These are phyloP conservation scores for Ilex aquifolium DNA, from an alignment of 257 asterid genomes.

Conservation along the genomic window DNA sequence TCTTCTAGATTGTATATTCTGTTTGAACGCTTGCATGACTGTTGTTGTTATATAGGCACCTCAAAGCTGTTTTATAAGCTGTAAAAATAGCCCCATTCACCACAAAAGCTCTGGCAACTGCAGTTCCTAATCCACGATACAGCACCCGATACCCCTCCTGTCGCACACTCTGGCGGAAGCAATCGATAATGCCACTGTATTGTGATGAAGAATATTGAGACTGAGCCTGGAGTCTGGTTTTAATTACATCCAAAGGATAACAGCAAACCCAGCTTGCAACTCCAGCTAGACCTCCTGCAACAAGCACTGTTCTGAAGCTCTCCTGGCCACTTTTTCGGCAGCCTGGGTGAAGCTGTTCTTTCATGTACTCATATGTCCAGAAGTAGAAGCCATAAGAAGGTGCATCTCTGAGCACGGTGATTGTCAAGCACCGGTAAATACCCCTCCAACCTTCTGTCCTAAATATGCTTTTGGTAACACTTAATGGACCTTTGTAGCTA, in stretches of 20 bases:
- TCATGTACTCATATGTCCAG: constrained; percentile 54
- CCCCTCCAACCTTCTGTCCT: constrained; percentile 52
- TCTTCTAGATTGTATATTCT: constrained; percentile 18
- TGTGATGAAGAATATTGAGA: constrained; percentile 17
- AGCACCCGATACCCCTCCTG: constrained; percentile 52
- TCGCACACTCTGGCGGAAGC: constrained; percentile 39
- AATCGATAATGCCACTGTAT: constrained; percentile 51
- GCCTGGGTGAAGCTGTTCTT: constrained; percentile 67
- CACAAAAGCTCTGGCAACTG: constrained; percentile 63
- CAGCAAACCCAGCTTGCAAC: constrained; percentile 72
- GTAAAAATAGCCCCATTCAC: constrained; percentile 66
- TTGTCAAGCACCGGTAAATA: constrained; percentile 50
- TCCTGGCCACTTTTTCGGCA: constrained; percentile 54
- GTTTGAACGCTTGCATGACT: constrained; percentile 19
- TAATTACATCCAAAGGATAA: constrained; percentile 70
- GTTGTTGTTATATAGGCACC: constrained; percentile 26
- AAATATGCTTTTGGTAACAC: constrained; percentile 38
- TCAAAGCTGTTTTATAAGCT: constrained; percentile 64
- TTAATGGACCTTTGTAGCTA: constrained; percentile 38
- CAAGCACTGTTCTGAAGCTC: constrained; percentile 46
- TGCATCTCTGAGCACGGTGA: constrained; percentile 68
- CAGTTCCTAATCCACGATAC: constrained; percentile 75
- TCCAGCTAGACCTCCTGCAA: constrained; percentile 76
- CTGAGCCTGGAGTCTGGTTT: constrained; percentile 69
- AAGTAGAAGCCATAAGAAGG: constrained; percentile 72